Evolutionary conservation across 140 eudicot species (phyloP).

Genomic region (Flaveria floridana): DNA sequence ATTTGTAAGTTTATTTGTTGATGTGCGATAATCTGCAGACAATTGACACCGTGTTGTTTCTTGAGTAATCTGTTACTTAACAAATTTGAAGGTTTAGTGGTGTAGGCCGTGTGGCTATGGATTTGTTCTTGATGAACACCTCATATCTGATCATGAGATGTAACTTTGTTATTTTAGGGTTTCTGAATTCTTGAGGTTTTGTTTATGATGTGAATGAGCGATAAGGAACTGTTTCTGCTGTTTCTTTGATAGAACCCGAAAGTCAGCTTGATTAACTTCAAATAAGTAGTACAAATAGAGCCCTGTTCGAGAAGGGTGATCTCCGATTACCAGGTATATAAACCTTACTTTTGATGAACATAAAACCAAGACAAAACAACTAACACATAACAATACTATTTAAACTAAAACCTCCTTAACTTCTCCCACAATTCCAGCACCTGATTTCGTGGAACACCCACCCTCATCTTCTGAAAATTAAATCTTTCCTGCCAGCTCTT

Average conservation of each 20-base stretch:
- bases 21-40: background rate
- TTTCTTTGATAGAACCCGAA: background rate
- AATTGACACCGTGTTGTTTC: background rate
- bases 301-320: no score
- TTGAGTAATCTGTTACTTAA: background rate
- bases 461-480: no score
- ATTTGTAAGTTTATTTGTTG: constrained; percentile 22
- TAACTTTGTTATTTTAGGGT: background rate
- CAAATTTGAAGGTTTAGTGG: background rate
- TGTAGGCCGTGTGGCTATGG: background rate
- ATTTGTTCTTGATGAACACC: background rate
- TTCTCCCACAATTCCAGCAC: no score
- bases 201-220: constrained; percentile 15
- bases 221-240: background rate
- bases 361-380: no score
- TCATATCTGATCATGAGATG: background rate
- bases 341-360: no score
- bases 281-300: no score
- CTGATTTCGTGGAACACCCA: no score
- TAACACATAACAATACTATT: no score
- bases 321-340: no score
- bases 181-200: background rate
- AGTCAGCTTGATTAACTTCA: no score
- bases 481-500: no score
- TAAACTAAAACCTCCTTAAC: no score